Conservation (phyloP, 2,329 filamentous ascomycete species). For the Colletotrichum sublineola region DNA sequence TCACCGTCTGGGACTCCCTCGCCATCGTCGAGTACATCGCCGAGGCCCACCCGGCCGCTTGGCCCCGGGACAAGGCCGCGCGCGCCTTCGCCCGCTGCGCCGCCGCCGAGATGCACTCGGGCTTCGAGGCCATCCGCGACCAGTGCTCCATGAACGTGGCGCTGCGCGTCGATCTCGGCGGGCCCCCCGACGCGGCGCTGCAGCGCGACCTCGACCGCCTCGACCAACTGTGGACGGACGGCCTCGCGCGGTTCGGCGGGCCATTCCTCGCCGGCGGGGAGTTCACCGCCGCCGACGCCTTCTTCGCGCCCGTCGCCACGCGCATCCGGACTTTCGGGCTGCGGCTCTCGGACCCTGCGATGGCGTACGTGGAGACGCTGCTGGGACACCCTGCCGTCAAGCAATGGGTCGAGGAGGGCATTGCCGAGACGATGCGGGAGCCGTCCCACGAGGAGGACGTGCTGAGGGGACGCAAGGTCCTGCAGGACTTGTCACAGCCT, state of each 20-base stretch:
- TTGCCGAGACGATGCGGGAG: constrained; percentile 55
- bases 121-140: constrained; percentile 56
- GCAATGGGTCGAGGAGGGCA: constrained; percentile 55
- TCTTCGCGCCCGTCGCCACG: constrained; percentile 58
- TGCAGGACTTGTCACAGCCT: constrained; percentile 26
- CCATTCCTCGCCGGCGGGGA: constrained; percentile 56
- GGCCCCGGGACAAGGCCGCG: constrained; percentile 55
- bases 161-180: constrained; percentile 52
- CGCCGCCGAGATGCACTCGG: constrained; percentile 62
- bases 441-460: constrained; percentile 29
- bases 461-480: constrained; percentile 19
- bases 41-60: constrained; percentile 57
- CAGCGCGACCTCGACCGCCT: constrained; percentile 54
- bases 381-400: constrained; percentile 52
- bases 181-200: constrained; percentile 47
- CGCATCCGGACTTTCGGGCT: constrained; percentile 55
- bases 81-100: constrained; percentile 60
- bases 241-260: constrained; percentile 55
- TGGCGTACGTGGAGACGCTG: constrained; percentile 52
- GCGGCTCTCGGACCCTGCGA: constrained; percentile 48
- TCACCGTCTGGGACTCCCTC: constrained; percentile 60
- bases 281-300: constrained; percentile 57
- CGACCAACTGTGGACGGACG: constrained; percentile 54
- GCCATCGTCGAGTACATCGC: constrained; percentile 63
- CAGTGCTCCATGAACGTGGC: constrained; percentile 60